Percentiles rank a stretch among this genome's conserved stretches.
Conservation (phyloP, 768 basidiomycete genomes). For the Lentinula aciculospora region DNA sequence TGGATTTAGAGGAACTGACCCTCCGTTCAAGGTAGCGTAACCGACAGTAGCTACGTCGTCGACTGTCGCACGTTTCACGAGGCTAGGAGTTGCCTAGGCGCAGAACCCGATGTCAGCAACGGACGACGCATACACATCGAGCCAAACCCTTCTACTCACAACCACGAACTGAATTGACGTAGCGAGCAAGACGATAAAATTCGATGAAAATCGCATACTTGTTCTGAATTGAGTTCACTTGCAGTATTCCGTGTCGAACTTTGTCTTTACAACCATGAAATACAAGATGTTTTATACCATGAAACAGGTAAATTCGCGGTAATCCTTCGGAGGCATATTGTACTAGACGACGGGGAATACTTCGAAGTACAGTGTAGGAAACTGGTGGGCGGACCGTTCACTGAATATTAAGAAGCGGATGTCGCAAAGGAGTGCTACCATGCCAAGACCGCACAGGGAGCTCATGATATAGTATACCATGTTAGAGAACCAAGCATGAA, state of each 20-base stretch:
- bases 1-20: constrained; percentile 10
- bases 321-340: neutral
- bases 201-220: neutral
- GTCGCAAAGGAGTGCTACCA: neutral
- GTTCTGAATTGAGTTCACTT: neutral
- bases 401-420: neutral
- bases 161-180: neutral
- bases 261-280: neutral
- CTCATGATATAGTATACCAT: neutral
- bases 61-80: constrained; percentile 29
- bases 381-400: neutral
- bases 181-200: neutral
- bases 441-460: neutral
- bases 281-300: neutral
- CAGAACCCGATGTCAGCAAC: neutral
- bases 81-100: neutral
- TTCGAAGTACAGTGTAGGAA: neutral
- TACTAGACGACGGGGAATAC: neutral
- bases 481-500: neutral
- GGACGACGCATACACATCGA: neutral
- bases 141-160: neutral
- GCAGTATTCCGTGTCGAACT: neutral
- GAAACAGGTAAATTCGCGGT: neutral
- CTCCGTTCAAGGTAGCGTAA: constrained; percentile 26
- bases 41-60: constrained; percentile 32